phyloP scores from a whole-genome alignment of 495 filamentous ascomycete genomes.

The Annulohypoxylon maeteangense region DNA sequence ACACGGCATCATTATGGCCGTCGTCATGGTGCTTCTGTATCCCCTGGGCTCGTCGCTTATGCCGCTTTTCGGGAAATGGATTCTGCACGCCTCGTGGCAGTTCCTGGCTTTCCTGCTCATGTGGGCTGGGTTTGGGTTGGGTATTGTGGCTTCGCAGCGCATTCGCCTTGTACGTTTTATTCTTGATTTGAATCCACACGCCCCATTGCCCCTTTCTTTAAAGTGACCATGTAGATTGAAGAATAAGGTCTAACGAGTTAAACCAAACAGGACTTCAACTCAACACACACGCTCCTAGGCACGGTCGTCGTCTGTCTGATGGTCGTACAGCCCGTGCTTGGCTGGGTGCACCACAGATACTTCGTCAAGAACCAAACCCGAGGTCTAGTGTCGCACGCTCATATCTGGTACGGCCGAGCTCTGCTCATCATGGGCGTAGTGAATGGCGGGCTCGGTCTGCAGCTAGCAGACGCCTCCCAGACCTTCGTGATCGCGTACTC shows the following conservation, averaged over 20 bases:
- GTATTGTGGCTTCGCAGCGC: conserved; percentile 60
- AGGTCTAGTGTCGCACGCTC: conserved; percentile 65
- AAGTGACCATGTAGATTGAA: neutral
- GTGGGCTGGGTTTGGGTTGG: conserved; percentile 70
- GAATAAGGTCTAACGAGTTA: conserved; percentile 19
- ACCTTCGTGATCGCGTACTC: conserved; percentile 67
- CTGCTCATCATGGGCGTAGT: conserved; percentile 72
- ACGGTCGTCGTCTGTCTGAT: conserved; percentile 67
- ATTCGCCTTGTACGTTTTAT: conserved; percentile 50
- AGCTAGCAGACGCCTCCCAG: conserved; percentile 55
- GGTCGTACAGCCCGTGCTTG: conserved; percentile 72
- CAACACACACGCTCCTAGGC: conserved; percentile 64
- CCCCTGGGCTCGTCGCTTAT: conserved; percentile 68
- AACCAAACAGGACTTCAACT: conserved; percentile 50
- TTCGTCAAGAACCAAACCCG: conserved; percentile 61
- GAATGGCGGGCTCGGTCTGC: conserved; percentile 76
- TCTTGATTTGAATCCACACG: neutral
- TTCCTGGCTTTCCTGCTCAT: conserved; percentile 64
- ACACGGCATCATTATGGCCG: conserved; percentile 66
- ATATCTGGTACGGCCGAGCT: conserved; percentile 76
- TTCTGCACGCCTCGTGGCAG: conserved; percentile 69
- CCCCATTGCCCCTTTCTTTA: neutral
- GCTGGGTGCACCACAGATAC: conserved; percentile 70
- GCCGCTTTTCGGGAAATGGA: conserved; percentile 60
- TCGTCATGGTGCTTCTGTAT: conserved; percentile 66